Percentiles rank a stretch among this genome's conserved stretches.
These are phyloP conservation scores for Cymbopogon citratus DNA, from an alignment of 176 grass and related monocot genomes.

Conservation along the genomic window DNA sequence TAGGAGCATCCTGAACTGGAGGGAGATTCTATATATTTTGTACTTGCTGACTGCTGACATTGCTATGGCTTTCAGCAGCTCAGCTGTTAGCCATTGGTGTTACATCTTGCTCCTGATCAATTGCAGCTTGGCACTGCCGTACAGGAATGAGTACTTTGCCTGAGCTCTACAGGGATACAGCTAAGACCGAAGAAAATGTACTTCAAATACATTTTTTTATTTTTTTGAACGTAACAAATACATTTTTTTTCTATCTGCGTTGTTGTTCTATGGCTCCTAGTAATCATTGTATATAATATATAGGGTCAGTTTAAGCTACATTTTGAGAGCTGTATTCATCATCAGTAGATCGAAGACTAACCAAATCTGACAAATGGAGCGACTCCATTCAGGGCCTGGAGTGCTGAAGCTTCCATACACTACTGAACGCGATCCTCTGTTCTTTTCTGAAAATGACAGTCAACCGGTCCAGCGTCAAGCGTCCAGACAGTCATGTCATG, in stretches of 20 bases:
- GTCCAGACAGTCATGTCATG: constrained; percentile 15
- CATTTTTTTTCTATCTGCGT: background rate
- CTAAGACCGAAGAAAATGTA: no score
- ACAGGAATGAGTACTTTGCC: no score
- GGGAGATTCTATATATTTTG: background rate
- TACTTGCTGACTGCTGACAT: background rate
- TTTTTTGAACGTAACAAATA: no score
- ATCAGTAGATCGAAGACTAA: background rate
- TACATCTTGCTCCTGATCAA: no score
- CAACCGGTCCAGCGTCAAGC: background rate
- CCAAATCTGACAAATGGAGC: constrained; percentile 7
- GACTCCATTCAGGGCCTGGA: background rate
- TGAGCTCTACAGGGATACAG: no score
- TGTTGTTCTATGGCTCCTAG: background rate
- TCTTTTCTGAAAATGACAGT: background rate
- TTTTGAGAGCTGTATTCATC: constrained; percentile 11
- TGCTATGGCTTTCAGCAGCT: no score
- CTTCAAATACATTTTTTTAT: no score
- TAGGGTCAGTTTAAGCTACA: background rate
- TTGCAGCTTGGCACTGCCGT: no score
- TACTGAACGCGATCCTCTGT: background rate
- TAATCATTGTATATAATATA: background rate
- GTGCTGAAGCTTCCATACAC: background rate
- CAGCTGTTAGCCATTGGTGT: no score
- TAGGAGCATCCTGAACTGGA: background rate